Conservation (phyloP, 139 green algal species). For the Chlamydomonas schloesseri region DNA sequence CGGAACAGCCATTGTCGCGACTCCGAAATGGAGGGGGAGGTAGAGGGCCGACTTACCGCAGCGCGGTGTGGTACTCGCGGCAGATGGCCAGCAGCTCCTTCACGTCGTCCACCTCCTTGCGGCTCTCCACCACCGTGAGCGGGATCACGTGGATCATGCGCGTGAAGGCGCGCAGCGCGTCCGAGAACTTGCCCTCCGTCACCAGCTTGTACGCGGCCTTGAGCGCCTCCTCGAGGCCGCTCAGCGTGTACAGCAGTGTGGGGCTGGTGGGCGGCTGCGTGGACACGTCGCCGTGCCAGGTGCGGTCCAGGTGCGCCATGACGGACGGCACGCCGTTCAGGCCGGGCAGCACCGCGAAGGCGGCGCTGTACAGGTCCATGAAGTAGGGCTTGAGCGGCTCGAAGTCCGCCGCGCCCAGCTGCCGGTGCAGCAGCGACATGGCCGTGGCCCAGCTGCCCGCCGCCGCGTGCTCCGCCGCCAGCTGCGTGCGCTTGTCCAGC, state of each 20-base stretch:
- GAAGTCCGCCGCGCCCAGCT: constrained; percentile 94
- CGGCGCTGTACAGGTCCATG: constrained; percentile 85
- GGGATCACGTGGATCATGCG: constrained; percentile 93
- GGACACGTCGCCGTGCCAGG: constrained; percentile 71
- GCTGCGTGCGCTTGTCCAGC: constrained; percentile 80
- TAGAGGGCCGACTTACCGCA: constrained; percentile 76
- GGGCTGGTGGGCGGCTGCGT: constrained; percentile 75
- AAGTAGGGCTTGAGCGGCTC: constrained; percentile 90
- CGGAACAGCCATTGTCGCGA: too few relatives aligned
- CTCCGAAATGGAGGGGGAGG: too few relatives aligned
- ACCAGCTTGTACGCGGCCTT: constrained; percentile 91
- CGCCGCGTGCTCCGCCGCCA: constrained; percentile 51
- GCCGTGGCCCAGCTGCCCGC: constrained; percentile 62
- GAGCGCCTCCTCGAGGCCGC: constrained; percentile 74
- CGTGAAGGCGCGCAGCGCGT: constrained; percentile 89
- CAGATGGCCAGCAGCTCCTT: constrained; percentile 96
- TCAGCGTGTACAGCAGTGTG: constrained; percentile 83
- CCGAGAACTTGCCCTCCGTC: constrained; percentile 98
- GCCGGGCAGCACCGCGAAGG: constrained; percentile 76
- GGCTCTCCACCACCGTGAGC: constrained; percentile 90
- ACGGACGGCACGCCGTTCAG: constrained; percentile 75
- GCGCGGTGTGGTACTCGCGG: constrained; percentile 94
- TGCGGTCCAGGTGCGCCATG: constrained; percentile 78
- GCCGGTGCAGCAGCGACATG: constrained; percentile 94
- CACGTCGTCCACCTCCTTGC: constrained; percentile 85